Evolutionary conservation across 2,329 filamentous ascomycete genomes (phyloP).

Genomic region (Podosphaera aphanis): DNA sequence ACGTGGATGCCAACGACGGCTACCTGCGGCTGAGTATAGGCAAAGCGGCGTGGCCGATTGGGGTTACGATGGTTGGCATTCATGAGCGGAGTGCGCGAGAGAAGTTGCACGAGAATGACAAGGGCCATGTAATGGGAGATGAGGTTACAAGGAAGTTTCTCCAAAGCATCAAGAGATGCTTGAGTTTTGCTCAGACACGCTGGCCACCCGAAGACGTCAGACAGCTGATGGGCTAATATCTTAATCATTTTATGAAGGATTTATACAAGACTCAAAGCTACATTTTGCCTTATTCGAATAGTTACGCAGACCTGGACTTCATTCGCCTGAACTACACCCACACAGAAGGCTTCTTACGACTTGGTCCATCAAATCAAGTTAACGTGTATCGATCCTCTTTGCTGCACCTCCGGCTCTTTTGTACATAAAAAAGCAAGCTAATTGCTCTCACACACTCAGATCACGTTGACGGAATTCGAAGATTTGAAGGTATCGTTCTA

Average conservation of each 20-base stretch:
- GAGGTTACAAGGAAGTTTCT: constrained; percentile 88
- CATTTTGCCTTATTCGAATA: background rate
- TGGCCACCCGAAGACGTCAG: constrained; percentile 86
- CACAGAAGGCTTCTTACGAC: too few relatives aligned
- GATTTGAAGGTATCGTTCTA: too few relatives aligned
- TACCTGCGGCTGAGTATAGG: constrained; percentile 85
- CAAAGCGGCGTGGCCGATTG: constrained; percentile 95
- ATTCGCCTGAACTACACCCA: too few relatives aligned
- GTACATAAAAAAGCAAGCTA: background rate
- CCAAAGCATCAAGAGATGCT: constrained; percentile 89
- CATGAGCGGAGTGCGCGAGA: constrained; percentile 90
- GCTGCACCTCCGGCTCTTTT: background rate
- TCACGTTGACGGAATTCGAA: background rate
- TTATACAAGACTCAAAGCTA: background rate
- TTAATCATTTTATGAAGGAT: background rate
- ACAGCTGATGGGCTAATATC: constrained; percentile 59
- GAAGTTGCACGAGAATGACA: constrained; percentile 71
- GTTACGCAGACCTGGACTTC: too few relatives aligned
- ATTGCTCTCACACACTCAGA: background rate
- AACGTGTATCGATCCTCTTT: too few relatives aligned
- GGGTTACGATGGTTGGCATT: constrained; percentile 98
- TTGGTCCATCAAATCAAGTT: background rate
- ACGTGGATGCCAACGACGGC: constrained; percentile 90
- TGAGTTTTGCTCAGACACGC: constrained; percentile 88
- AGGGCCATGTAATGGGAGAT: constrained; percentile 92